A percentile compares a stretch with the other conserved stretches of the same genome.
Evolutionary conservation across 495 filamentous ascomycete species (phyloP).

Genomic region (Talaromyces nanjingensis): DNA sequence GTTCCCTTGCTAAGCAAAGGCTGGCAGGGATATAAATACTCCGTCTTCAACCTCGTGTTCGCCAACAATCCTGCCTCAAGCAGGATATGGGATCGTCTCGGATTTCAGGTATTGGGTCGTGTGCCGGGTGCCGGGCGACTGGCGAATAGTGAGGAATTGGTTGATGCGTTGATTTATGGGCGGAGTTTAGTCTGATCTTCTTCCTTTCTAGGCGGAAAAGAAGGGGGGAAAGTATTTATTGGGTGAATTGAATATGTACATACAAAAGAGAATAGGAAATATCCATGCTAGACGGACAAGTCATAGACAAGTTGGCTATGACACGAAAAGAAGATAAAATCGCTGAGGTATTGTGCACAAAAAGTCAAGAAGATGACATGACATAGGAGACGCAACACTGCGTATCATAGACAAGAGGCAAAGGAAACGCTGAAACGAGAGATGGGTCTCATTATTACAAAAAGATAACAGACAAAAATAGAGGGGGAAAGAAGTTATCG

Average conservation of each 20-base stretch:
- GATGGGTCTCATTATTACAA: background rate
- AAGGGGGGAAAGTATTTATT: background rate
- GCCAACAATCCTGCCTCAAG: slow-evolving; percentile 93
- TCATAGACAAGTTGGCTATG: background rate
- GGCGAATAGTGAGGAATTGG: slow-evolving; percentile 34
- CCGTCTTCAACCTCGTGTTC: slow-evolving; percentile 97
- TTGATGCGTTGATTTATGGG: slow-evolving; percentile 43
- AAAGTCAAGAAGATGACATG: background rate
- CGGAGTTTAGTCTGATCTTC: slow-evolving; percentile 22
- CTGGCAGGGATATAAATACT: slow-evolving; percentile 79
- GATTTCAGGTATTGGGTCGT: slow-evolving; percentile 89
- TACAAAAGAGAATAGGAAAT: slow-evolving; percentile 8
- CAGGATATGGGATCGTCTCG: slow-evolving; percentile 92
- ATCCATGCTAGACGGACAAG: slow-evolving; percentile 5
- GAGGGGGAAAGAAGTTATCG: slow-evolving; percentile 16
- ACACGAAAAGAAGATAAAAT: background rate
- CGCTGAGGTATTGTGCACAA: slow-evolving; percentile 7
- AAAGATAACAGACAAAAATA: slow-evolving; percentile 15
- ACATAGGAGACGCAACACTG: slow-evolving; percentile 7
- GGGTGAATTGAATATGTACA: slow-evolving; percentile 9
- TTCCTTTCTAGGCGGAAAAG: too few species aligned
- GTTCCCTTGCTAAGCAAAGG: background rate
- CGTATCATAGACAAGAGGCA: slow-evolving; percentile 10
- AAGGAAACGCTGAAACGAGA: slow-evolving; percentile 13
- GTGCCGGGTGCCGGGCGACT: slow-evolving; percentile 46